Evolutionary conservation across 495 filamentous ascomycete species (phyloP), one percentile per base, ranked within the genome.

Genomic region (Cercophora scortea): DNA sequence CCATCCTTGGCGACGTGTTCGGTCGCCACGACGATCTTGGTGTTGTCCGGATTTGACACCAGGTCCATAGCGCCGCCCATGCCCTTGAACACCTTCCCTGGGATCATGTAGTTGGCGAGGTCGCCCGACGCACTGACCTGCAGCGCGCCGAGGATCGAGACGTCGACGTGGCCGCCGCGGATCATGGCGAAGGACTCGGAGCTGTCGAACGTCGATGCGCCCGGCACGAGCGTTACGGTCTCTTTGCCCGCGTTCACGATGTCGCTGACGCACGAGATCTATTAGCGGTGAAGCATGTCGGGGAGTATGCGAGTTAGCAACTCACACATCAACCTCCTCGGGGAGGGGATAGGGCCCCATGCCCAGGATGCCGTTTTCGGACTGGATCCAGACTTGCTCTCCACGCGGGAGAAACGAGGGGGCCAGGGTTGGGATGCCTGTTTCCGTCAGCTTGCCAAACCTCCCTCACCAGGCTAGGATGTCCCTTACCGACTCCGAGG

Each of bases 61-160:
- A 83, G 68, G 60, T 83, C 80, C 80, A 83, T 83, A 12, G 80
- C 80, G 9, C 80, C 80, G 42, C 80, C 80, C 73, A 83, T 82
- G 18, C 80, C 80, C 71, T 82, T 83, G 65, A 84, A 76, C 47
- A 75, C 70, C 62, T 81, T 82, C 13, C 80, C 80, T 0, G 80
- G 80, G 50, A 83, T 76, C 80, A 83, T 83, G 65, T 80, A 83
- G 61, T 83, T 83, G 16, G 80, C 80, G 45, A 83, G 57, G 57
- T 83, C 80, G 15, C 80, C 80, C 6, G 70, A 64, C 0, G 76
- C 79, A 18, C 73, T 76, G 19, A 83, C 80, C 56, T 83, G 80
- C 54, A 83, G 76, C 13, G 79, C 73, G 15, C 80, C 80, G 6
- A 83, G 70, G 65, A 83, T 81, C 9, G 76, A 78, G 6, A 83